These are phyloP conservation scores for Coemansia sp. DNA, from an alignment of 192 early-diverging fungal species.

Conservation along the genomic window DNA sequence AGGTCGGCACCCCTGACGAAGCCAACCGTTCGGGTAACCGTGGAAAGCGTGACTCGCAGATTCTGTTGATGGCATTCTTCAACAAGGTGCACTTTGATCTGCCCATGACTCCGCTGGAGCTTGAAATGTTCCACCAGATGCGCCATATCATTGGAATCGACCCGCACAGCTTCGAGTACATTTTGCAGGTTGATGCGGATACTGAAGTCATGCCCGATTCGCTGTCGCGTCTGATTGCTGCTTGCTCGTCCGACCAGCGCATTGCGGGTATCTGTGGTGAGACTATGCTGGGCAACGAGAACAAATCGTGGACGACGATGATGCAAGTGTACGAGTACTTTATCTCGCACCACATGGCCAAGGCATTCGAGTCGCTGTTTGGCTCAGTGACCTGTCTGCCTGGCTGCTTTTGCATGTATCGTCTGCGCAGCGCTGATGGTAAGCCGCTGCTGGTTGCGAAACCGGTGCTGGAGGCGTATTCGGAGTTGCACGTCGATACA, in stretches of 20 bases:
- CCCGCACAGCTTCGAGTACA: conserved; percentile 76
- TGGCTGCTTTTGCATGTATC: conserved; percentile 89
- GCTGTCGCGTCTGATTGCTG: conserved; percentile 85
- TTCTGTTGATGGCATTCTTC: conserved; percentile 94
- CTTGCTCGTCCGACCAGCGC: conserved; percentile 83
- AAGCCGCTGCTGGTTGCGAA: conserved; percentile 81
- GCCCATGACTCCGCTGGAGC: conserved; percentile 88
- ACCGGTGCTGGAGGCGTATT: conserved; percentile 82
- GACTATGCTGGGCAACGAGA: conserved; percentile 68
- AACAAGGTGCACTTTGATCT: conserved; percentile 92
- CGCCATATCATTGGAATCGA: conserved; percentile 94
- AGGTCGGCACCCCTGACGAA: conserved; percentile 89
- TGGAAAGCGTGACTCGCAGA: conserved; percentile 98
- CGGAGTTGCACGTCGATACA: conserved; percentile 90
- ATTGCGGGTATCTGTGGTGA: no score
- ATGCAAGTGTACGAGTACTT: conserved; percentile 97
- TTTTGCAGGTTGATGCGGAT: conserved; percentile 81
- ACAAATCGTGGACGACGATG: conserved; percentile 82
- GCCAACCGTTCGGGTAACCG: conserved; percentile 87
- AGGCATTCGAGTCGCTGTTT: conserved; percentile 65
- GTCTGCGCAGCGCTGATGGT: conserved; percentile 60
- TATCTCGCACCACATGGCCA: conserved; percentile 90
- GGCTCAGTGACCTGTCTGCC: conserved; percentile 70
- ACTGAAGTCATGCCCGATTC: conserved; percentile 85
- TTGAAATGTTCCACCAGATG: conserved; percentile 97